Evolutionary conservation across 2,329 filamentous ascomycete genomes (phyloP).

Genomic region (Tolypocladium album): DNA sequence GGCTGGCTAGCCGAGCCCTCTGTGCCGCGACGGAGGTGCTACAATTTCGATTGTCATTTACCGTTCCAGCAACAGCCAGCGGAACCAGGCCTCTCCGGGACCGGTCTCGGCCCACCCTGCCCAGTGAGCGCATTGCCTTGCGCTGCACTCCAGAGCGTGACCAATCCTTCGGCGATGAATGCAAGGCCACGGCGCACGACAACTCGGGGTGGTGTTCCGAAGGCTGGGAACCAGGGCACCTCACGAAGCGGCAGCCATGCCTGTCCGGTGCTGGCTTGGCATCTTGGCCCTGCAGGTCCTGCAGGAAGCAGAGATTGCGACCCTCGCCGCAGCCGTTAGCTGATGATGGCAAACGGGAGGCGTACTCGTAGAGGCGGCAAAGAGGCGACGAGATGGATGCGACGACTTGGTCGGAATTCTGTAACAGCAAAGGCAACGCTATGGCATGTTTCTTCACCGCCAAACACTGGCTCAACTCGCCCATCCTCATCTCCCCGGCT

Average conservation of each 20-base stretch:
- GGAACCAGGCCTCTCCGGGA: not conserved
- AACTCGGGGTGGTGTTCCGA: not conserved
- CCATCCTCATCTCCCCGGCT: not conserved
- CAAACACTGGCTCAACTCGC: not conserved
- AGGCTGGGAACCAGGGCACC: not conserved
- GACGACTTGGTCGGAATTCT: not conserved
- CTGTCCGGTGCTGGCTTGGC: not conserved
- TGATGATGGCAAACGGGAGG: not conserved
- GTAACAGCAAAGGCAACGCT: not conserved
- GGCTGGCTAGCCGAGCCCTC: not conserved
- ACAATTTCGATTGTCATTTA: not conserved
- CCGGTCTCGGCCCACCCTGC: not conserved
- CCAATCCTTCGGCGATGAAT: not conserved
- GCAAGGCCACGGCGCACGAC: not conserved
- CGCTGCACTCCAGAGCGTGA: not conserved
- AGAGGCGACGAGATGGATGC: not conserved
- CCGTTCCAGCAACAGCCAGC: not conserved
- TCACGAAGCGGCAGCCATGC: not conserved
- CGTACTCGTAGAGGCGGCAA: not conserved
- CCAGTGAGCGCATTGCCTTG: not conserved
- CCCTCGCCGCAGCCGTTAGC: not conserved
- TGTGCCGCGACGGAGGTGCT: not conserved
- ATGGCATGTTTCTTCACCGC: not conserved
- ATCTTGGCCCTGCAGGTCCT: not conserved
- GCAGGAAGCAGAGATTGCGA: not conserved